These are phyloP conservation scores for Malania oleifera DNA, from an alignment of 164 flowering plant species.

Conservation along the genomic window DNA sequence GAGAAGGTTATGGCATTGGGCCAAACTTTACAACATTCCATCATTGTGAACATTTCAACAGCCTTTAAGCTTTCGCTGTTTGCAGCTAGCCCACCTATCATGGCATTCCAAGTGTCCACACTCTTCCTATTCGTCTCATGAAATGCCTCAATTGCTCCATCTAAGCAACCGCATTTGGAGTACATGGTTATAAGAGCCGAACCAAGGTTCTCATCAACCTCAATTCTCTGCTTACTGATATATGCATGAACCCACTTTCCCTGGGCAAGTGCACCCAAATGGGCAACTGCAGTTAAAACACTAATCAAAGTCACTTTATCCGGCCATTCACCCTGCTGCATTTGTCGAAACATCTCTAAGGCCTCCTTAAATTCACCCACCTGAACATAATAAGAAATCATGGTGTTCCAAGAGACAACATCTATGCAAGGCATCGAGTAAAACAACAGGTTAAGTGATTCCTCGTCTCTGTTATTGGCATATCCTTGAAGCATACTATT, in stretches of 20 bases:
- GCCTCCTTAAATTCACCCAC: neutral
- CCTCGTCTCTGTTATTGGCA: neutral
- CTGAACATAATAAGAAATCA: neutral
- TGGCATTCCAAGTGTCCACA: neutral
- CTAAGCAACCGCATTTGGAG: neutral
- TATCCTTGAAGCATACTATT: neutral
- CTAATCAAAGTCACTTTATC: neutral
- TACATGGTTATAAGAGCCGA: neutral
- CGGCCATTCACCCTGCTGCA: neutral
- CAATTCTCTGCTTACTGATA: neutral
- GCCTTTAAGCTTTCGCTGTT: neutral
- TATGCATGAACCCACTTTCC: neutral
- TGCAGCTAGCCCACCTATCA: neutral
- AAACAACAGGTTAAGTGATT: neutral
- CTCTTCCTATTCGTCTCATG: neutral
- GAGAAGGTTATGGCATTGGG: neutral
- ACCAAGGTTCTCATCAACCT: conserved; percentile 1
- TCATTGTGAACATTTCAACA: neutral
- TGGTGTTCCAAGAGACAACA: neutral
- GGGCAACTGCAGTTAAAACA: neutral
- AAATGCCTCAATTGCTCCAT: neutral
- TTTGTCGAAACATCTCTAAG: neutral
- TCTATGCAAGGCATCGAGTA: neutral
- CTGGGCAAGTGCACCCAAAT: neutral
- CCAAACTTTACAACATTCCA: neutral